Base-by-base conservation (phyloP, 2,329 filamentous ascomycete species). In the Arthroderma uncinatum region DNA sequence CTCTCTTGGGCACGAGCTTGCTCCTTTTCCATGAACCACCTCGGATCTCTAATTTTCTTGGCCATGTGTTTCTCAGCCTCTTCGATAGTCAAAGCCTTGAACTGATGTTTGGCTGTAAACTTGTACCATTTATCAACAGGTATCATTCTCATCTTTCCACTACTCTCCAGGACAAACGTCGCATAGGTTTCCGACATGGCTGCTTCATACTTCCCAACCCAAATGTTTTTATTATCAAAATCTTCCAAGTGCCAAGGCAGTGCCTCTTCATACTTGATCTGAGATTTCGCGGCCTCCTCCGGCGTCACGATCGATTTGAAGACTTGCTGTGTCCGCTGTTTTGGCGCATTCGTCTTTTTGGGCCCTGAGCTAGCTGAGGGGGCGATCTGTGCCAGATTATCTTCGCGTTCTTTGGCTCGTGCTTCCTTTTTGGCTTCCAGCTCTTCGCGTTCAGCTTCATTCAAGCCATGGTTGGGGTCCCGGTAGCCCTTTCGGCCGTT, bases 41-140 rank as follows among this genome's bases (percentile, higher is more conserved):
- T 81, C 19, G 87, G 84, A 50, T 86, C 82, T 59, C 85, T 85
- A 52, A 83, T 79, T 69, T 89, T 89, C 70, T 87, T 86, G 59
- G 80, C 83, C 85, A 95, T 89, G 57, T 84, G 78, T 57, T 85
- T 85, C 69, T 97, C 91, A 0, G 88, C 89, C 68, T 95, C 85
- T 61, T 95, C 91, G 9, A 91, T 83, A 0, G 83, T 85, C 70
- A 91, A 82, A 0, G 83, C 80, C 67, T 86, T 84, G 67, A 93
- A 92, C 9, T 85, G 82, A 57, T 67, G 73, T 57, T 73, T 74
- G 30, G 70, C 70, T 53, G 61, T 73, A 54, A 74, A 74, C 44
- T 89, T 87, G 74, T 98, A 98, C 85, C 88, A 96, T 67, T 96
- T 95, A 72, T 98, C 92, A 16, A 97, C 74, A 0, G 94, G 94